Base-by-base conservation (phyloP, 2,329 filamentous ascomycete genomes). In the Cadophora gregata region DNA sequence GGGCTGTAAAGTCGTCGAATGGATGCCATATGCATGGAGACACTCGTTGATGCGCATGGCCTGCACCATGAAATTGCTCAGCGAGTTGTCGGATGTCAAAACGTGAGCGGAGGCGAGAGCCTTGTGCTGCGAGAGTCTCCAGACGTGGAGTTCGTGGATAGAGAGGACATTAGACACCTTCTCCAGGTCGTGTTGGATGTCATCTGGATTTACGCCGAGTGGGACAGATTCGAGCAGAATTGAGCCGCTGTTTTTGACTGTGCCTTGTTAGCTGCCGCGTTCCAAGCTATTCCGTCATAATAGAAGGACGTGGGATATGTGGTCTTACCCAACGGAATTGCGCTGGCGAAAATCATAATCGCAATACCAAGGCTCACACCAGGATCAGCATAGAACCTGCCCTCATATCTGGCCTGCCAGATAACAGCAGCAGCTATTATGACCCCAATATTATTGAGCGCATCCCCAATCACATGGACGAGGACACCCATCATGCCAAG, bases 371-470 rank as follows among this genome's bases (percentile, higher is more conserved):
- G 82, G 66, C 89, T 87, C 38, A 89, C 84, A 3, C 83, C 88
- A 0, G 91, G 91, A 74, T 94, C 91, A 5, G 88, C 90, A 71
- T 93, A 93, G 79, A 85, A 92, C 38, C 89, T 82, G 3, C 77
- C 81, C 0, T 85, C 80, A 33, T 84, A 87, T 33, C 83, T 75
- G 0, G 84, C 81, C 65, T 88, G 81, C 90, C 90, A 93, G 75
- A 93, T 90, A 36, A 92, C 81, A 1, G 89, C 73, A 0, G 89
- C 90, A 0, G 90, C 85, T 42, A 89, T 80, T 59, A 93, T 92
- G 67, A 94, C 90, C 10, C 90, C 90, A 12, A 93, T 77, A 72
- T 94, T 94, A 79, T 93, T 93, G 69, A 90, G 82, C 5, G 90
- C 89, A 73, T 94, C 91, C 36, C 90, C 88, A 2, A 91, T 73